A percentile compares a stretch with the other conserved stretches of the same genome.
Evolutionary conservation across 2,329 filamentous ascomycete genomes (phyloP).

Genomic region (Cladosporium sphaerospermum): DNA sequence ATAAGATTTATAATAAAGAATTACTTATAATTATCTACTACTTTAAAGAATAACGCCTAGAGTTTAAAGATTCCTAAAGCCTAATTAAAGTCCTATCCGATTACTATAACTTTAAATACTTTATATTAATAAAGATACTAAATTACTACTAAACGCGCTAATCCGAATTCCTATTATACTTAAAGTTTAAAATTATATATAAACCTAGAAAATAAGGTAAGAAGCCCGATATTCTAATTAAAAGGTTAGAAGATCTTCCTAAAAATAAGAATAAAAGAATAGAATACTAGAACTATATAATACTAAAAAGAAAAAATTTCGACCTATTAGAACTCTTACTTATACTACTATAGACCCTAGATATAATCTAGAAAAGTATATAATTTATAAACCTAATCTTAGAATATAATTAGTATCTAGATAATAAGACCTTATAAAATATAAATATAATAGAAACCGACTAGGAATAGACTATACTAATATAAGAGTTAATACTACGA

Average conservation of each 20-base stretch:
- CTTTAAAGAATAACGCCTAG: constrained; percentile 23
- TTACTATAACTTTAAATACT: constrained; percentile 28
- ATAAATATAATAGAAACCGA: not conserved
- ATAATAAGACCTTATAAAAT: not conserved
- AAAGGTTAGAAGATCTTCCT: constrained; percentile 3
- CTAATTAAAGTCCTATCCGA: constrained; percentile 23
- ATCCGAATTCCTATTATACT: constrained; percentile 20
- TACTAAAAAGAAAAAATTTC: not conserved
- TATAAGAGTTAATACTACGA: not conserved
- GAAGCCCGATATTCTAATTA: constrained; percentile 16
- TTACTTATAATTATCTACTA: constrained; percentile 29
- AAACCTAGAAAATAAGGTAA: constrained; percentile 14
- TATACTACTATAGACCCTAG: not conserved
- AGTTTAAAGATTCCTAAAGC: constrained; percentile 14
- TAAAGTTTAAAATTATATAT: constrained; percentile 25
- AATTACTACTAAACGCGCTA: constrained; percentile 24
- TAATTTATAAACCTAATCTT: no score
- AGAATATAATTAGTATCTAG: not conserved
- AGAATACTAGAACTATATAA: not conserved
- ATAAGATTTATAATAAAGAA: constrained; percentile 33
- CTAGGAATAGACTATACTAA: not conserved
- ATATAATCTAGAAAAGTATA: not conserved
- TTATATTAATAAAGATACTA: constrained; percentile 27
- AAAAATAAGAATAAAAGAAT: not conserved
- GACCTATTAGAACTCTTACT: not conserved